Base-by-base conservation (phyloP, 345 rosid genomes). In the Kernera saxatilis region DNA sequence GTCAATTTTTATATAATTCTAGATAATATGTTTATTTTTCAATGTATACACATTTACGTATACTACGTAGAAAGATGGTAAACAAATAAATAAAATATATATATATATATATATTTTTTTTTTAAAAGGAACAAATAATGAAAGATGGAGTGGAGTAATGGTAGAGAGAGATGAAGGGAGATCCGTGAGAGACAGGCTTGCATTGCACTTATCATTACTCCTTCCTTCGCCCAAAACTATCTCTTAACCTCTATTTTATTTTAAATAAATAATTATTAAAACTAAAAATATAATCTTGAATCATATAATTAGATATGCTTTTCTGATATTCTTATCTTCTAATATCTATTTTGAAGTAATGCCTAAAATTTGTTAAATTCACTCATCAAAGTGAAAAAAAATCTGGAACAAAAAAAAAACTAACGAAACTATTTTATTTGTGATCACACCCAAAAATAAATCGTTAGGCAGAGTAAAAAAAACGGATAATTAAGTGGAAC, bases 161-260 rank as follows among this genome's bases (percentile, higher is more conserved):
- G 78, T 75, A 65, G 76, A 53, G 48, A 76, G 66, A 55, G 64
- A 52, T 32, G 58, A 54, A 64, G 60, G 63, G 76, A 58, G 81
- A 80, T 82, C 83, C 81, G 81, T 70, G 83, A 76, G 73, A 61
- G 77, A 80, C 83, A 82, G 82, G 72, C 90, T 86, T 65, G 77
- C 77, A 65, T 64, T 82, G 74, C 84, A 73, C 72, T 75, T 32
- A 50, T 52, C 55, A 57, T 68, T 5, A 54, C 57, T 48, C 19
- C 15, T 59, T 54, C 48, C 29, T 59, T 27, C 23, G 50, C 58
- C 65, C 45, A 30, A 59, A 59, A 30, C 33, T 37, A 36, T 58
- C 68, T 40, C 62, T 74, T 57, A 14, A 51, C 10, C 63, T 57
- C 26, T 53, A 25, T 13, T 13, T 23, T 8, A 45, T 58, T 43